phyloP scores from a whole-genome alignment of 2,329 filamentous ascomycete species.

The Aspergillus spinulosporus region DNA sequence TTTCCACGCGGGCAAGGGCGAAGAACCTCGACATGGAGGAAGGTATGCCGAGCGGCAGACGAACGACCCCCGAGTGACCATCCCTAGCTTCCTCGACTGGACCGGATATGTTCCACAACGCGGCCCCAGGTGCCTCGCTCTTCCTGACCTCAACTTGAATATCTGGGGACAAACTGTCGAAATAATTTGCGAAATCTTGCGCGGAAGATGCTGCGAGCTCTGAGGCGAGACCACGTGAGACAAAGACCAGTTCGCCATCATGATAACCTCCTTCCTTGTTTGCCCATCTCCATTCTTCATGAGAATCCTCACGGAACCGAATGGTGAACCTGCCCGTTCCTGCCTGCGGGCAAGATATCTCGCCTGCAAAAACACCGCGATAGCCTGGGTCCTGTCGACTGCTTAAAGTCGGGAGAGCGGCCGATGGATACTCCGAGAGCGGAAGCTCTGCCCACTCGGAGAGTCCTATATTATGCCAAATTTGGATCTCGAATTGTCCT shows the following conservation, averaged over 20 bases:
- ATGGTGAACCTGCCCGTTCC: conserved; percentile 44
- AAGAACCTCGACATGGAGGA: conserved; percentile 73
- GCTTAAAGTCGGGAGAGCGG: conserved; percentile 33
- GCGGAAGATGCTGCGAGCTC: conserved; percentile 13
- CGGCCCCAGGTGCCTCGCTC: conserved; percentile 45
- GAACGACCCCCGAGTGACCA: conserved; percentile 58
- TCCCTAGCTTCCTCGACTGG: conserved; percentile 55
- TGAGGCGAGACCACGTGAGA: conserved; percentile 5
- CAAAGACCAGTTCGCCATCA: conserved; percentile 47
- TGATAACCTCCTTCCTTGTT: conserved; percentile 41
- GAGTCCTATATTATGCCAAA: conserved; percentile 70
- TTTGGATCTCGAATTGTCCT: conserved; percentile 62
- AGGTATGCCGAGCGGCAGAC: conserved; percentile 63
- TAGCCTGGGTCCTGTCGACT: conserved; percentile 24
- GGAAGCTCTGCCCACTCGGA: conserved; percentile 60
- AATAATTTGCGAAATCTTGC: conserved; percentile 32
- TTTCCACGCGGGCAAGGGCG: conserved; percentile 74
- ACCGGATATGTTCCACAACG: conserved; percentile 56
- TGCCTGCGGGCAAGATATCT: conserved; percentile 32
- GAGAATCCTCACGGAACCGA: conserved; percentile 41
- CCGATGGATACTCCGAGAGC: conserved; percentile 47
- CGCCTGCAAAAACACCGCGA: conserved; percentile 38
- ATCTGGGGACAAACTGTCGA: conserved; percentile 36
- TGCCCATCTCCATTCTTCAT: conserved; percentile 46
- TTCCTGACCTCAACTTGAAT: conserved; percentile 35